A percentile compares a stretch with the other conserved stretches of the same genome.
Conservation (phyloP, 352 stramenopile genomes). For the Pythium brachiatum region DNA sequence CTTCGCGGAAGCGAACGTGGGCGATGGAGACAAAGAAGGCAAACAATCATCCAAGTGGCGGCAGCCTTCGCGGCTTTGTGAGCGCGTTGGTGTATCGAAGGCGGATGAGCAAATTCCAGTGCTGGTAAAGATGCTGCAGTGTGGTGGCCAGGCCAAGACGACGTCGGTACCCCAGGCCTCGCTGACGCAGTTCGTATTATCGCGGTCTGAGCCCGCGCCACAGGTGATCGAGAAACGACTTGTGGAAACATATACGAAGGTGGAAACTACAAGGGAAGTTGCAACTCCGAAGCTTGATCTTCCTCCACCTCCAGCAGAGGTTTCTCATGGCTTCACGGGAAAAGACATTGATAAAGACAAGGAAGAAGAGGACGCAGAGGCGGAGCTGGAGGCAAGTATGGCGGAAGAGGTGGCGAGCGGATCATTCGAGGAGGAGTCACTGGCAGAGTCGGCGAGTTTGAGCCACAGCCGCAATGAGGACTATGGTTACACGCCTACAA, state of each 20-base stretch:
- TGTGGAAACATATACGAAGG: neutral
- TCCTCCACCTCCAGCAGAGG: neutral
- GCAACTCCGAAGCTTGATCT: neutral
- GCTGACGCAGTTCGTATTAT: neutral
- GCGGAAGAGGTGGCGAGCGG: slow-evolving; percentile 52
- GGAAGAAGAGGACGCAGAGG: slow-evolving; percentile 27
- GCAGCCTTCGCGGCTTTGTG: slow-evolving; percentile 10
- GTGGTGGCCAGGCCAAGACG: neutral
- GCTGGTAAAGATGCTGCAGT: slow-evolving; percentile 31
- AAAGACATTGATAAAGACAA: slow-evolving; percentile 2
- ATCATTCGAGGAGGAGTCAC: slow-evolving; percentile 59
- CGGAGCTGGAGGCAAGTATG: slow-evolving; percentile 47
- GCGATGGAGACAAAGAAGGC: neutral
- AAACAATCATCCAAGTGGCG: slow-evolving; percentile 13
- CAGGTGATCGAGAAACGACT: neutral
- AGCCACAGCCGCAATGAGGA: slow-evolving; percentile 14
- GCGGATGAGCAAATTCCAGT: slow-evolving; percentile 17
- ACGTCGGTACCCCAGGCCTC: neutral
- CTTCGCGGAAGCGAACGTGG: slow-evolving; percentile 38
- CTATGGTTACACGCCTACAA: neutral
- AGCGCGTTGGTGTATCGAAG: slow-evolving; percentile 7
- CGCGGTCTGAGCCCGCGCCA: neutral
- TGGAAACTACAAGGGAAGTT: neutral
- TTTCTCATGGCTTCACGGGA: neutral
- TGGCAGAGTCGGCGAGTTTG: slow-evolving; percentile 29